phyloP scores from a whole-genome alignment of 371 early-diverging fungal genomes.

The Capniomyces stellatus region DNA sequence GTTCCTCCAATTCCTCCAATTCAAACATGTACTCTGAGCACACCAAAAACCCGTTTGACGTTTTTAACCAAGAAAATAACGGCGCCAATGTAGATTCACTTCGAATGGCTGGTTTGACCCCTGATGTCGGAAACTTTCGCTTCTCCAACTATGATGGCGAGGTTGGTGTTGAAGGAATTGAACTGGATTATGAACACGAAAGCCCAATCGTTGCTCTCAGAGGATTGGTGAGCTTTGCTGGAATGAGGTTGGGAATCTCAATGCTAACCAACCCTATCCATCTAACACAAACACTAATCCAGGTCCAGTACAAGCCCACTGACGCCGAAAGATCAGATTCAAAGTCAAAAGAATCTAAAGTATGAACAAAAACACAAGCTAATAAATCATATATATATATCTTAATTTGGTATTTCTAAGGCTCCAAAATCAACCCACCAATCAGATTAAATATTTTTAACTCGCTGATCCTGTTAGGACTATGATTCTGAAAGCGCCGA shows the following conservation, averaged over 20 bases:
- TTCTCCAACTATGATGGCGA: not conserved
- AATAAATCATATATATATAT: not conserved
- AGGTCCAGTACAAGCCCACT: conserved; percentile 59
- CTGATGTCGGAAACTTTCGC: not conserved
- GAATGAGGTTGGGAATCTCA: conserved; percentile 40
- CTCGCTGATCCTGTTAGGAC: not conserved
- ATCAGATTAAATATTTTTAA: not conserved
- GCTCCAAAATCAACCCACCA: not conserved
- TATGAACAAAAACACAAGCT: no score
- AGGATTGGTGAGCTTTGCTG: conserved; percentile 39
- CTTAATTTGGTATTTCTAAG: not conserved
- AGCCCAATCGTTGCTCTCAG: conserved; percentile 18
- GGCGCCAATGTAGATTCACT: not conserved
- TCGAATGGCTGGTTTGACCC: not conserved
- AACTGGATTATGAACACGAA: no score
- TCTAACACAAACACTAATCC: conserved; percentile 52
- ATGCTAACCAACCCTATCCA: conserved; percentile 54
- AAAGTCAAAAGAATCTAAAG: conserved; percentile 13
- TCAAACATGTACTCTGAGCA: not conserved
- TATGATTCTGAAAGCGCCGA: not conserved
- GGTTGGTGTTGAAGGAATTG: not conserved
- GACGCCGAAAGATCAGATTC: conserved; percentile 19
- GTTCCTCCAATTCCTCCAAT: not conserved
- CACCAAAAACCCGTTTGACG: not conserved
- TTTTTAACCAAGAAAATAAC: not conserved